A percentile compares a stretch with the other conserved stretches of the same genome.
These are phyloP conservation scores for Pavlovales sp. DNA, from an alignment of 208 protist genomes.

Conservation along the genomic window DNA sequence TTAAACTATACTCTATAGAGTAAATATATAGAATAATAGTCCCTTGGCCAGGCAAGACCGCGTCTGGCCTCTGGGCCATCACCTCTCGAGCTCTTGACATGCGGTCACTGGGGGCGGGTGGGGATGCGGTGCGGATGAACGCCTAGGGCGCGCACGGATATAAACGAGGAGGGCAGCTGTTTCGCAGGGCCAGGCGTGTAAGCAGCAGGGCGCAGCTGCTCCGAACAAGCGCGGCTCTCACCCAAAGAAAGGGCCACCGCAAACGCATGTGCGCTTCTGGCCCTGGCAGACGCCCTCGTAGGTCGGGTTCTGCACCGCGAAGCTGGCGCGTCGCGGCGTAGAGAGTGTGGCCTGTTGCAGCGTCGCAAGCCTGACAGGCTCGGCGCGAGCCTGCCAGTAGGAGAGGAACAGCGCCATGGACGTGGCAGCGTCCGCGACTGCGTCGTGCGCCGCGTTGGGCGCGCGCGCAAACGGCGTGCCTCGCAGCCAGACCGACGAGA, in stretches of 20 bases:
- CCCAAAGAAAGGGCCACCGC: not conserved
- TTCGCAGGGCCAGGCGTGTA: no score
- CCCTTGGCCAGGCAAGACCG: no score
- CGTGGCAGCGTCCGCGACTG: not conserved
- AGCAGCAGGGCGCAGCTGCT: no score
- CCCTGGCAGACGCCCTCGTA: not conserved
- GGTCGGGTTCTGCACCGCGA: not conserved
- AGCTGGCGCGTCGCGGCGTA: not conserved
- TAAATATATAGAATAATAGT: no score
- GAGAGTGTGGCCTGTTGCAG: not conserved
- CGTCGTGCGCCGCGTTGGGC: not conserved
- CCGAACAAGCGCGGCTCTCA: no score
- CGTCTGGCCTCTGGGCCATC: no score
- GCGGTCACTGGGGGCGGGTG: no score
- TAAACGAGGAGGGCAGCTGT: no score
- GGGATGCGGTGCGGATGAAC: no score
- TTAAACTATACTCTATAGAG: no score
- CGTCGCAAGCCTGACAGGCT: not conserved
- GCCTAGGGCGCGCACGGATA: no score
- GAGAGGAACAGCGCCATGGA: slow-evolving; percentile 12
- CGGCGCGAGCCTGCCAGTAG: not conserved
- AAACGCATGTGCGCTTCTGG: not conserved
- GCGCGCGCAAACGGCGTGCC: not conserved
- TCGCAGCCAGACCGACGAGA: not conserved
- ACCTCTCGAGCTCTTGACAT: no score